Base-by-base conservation (phyloP, 257 asterid genomes). In the Leonotis leonurus region DNA sequence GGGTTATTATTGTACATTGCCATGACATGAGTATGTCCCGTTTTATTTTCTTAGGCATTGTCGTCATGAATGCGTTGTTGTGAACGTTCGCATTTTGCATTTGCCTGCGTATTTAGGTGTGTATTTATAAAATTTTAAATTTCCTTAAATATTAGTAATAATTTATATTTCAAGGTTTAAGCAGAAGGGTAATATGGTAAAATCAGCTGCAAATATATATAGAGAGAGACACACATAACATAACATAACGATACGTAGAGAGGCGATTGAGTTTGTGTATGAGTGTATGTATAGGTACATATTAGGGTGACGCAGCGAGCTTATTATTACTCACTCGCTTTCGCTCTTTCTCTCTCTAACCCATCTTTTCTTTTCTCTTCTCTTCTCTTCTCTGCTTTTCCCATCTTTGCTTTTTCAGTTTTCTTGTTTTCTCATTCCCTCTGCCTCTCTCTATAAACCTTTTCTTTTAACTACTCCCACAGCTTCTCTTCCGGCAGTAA, bases 371-470 rank as follows among this genome's bases (percentile, higher is more conserved):
- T n/a, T 69, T 44, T 65, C 70, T 54, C 33, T 43, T 71, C n/a
- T n/a, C n/a, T n/a, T n/a, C 9, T 54, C 43, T 46, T 20, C 46
- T 18, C 64, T 44, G 45, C 67, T 50, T 59, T 58, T 48, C 40
- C 36, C 32, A 58, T 60, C 45, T 20, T 21, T 68, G 64, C 68
- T 50, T 74, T 71, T 74, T 64, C 71, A 64, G 66, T 67, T 67
- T 14, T 59, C 75, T 32, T 46, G 63, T 70, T 52, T 64, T 68
- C 51, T 60, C 71, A 66, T 24, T 46, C 18, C 8, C 53, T 1
- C 53, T 16, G 24, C 21, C 12, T 74, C 24, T 16, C 48, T 70
- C 50, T 67, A 8, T 24, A 45, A 48, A 18, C 66, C 56, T 35
- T 48, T 26, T 64, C 57, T 52, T 33, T 49, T 16, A 3, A n/a